Base-by-base conservation (phyloP, 2,329 filamentous ascomycete species). In the Venturia carpophila region DNA sequence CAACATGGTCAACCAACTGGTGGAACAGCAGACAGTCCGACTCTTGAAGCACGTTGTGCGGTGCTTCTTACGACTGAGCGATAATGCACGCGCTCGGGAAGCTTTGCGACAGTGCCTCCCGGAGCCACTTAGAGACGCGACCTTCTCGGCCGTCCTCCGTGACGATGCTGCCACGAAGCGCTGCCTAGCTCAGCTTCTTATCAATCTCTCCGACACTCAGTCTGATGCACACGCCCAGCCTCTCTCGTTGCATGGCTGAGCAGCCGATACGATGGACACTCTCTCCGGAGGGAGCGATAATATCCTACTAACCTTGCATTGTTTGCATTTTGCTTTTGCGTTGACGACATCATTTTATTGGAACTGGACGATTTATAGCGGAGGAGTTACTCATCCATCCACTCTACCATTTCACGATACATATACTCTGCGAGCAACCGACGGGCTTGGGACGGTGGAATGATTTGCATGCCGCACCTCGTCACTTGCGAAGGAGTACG, bases 151-250 rank as follows among this genome's bases (percentile, higher is more conserved):
- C 0, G 94, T 99, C 56, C 87, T 99, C 42, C 90, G 94, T 66
- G 94, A 99, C 73, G 94, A 99, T 73, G 94, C 94, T 17, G 94
- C 94, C 1, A 99, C 94, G 0, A 99, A 99, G 81, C 88, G 94
- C 66, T 99, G 94, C 76, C 87, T 99, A 42, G 91, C 92, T n/a
- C 94, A 97, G 77, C 86, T 99, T 10, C 83, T 97, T 67, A 95
- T 97, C 79, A 97, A 97, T 74, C 85, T 99, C 64, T 95, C 91
- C 11, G 94, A 97, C 77, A 93, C 90, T 69, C 88, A 92, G 67
- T 87, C 84, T 67, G 84, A 86, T 66, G 47, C 42, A 10, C 39
- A 63, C 45, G 21, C n/a, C 17, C 62, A 63, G 24, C 62, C 62
- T 10, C 62, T 63, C 42, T 58, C 52, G 5, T 37, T 58, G 30